Evolutionary conservation across 2,329 filamentous ascomycete genomes (phyloP), one percentile per base, ranked within the genome.

Genomic region (Colletotrichum salicis): DNA sequence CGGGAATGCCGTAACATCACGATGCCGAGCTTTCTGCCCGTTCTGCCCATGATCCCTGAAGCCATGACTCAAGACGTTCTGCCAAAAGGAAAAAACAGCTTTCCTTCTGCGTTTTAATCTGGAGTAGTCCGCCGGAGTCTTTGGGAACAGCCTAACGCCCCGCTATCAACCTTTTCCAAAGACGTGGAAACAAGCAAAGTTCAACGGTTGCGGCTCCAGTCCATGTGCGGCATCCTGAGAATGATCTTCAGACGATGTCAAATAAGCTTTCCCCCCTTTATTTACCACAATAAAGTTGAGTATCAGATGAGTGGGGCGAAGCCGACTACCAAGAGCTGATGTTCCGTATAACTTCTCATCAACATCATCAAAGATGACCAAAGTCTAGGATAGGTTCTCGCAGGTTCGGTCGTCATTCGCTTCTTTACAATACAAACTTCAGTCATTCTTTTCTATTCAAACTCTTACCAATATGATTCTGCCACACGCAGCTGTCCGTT

Each of bases 401-500:
- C 27, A 65, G 52, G 52, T 65, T 35, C 61, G 31, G 33, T 31
- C 61, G 2, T n/a, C 51, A 27, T 22, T 41, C 66, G 41, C n/a
- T 64, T 58, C 22, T 52, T 69, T 24, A 10, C 37, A n/a, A 24
- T 33, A 33, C 15, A 41, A 35, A 37, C 22, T 68, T 45, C 12
- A 37, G 60, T 58, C 60, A 59, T 24, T 64, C 66, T 41, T 29
- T 68, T 33, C 11, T 55, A 7, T 31, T 62, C 45, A 22, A 31
- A 33, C 3, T 19, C 8, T 12, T 27, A 11, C 15, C 29, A 56
- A n/a, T 11, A 70, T 65, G 61, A 65, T 65, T 60, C 24, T 70
- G 48, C 67, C 67, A n/a, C 41, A 70, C 27, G 27, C 62, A 24
- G 67, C 48, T 19, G 33, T 56, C 48, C 65, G 51, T 48, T 55